phyloP scores from a whole-genome alignment of 2,329 filamentous ascomycete genomes.

The Coniella lustricola region DNA sequence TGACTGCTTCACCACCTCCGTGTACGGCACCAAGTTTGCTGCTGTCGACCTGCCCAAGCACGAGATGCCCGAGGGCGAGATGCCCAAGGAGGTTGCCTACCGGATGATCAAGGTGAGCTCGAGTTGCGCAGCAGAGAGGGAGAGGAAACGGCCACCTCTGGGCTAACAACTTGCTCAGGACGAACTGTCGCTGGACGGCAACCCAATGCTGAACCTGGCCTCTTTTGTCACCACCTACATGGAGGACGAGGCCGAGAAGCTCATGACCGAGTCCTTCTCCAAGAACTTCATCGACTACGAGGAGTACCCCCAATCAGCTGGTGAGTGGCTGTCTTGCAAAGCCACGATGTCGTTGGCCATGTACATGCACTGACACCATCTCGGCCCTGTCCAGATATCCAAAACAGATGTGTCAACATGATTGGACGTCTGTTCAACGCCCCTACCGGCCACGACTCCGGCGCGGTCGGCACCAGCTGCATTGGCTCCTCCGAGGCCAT shows the following conservation, averaged over 20 bases:
- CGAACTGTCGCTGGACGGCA: slow-evolving; percentile 84
- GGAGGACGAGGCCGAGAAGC: slow-evolving; percentile 92
- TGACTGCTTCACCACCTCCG: slow-evolving; percentile 64
- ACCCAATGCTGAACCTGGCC: slow-evolving; percentile 80
- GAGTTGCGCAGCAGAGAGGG: no score
- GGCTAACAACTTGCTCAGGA: slow-evolving; percentile 37
- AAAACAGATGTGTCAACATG: slow-evolving; percentile 88
- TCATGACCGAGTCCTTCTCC: slow-evolving; percentile 86
- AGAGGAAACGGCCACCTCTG: no score
- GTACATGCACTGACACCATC: not conserved
- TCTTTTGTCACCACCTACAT: slow-evolving; percentile 80
- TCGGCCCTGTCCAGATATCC: slow-evolving; percentile 40
- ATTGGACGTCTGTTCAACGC: slow-evolving; percentile 86
- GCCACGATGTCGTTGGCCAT: not conserved
- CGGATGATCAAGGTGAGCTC: slow-evolving; percentile 68
- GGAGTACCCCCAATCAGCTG: slow-evolving; percentile 72
- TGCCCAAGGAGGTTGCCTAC: slow-evolving; percentile 91
- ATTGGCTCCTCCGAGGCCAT: slow-evolving; percentile 88
- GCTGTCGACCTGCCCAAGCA: slow-evolving; percentile 70
- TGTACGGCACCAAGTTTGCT: slow-evolving; percentile 85
- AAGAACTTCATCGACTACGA: slow-evolving; percentile 96
- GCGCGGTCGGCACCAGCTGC: slow-evolving; percentile 74
- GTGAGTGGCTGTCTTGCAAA: slow-evolving; percentile 31
- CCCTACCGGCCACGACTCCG: slow-evolving; percentile 47
- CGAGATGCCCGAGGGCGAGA: slow-evolving; percentile 83